Conservation (phyloP, 2,329 filamentous ascomycete species). For the Immersiporthe knoxdaviesiana region DNA sequence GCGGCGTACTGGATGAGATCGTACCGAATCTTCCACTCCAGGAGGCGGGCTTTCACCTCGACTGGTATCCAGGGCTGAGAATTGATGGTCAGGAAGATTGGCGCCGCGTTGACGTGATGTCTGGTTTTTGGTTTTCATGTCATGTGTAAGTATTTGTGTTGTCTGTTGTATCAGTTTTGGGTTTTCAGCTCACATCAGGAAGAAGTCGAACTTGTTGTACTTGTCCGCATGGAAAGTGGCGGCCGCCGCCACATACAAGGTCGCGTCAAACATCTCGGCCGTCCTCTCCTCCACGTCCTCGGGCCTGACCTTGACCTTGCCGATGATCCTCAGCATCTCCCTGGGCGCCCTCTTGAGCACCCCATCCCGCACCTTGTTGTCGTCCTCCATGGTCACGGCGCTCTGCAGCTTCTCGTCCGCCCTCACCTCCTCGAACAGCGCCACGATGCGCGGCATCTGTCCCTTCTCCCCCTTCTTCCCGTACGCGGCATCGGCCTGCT, state of each 20-base stretch:
- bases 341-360: slow-evolving; percentile 65
- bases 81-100: slow-evolving; percentile 75
- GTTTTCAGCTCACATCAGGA: slow-evolving; percentile 54
- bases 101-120: slow-evolving; percentile 72
- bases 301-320: slow-evolving; percentile 59
- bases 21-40: slow-evolving; percentile 81
- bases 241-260: slow-evolving; percentile 51
- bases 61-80: slow-evolving; percentile 62
- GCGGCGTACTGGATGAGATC: slow-evolving; percentile 77
- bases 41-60: slow-evolving; percentile 66
- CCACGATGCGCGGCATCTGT: slow-evolving; percentile 50
- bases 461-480: slow-evolving; percentile 36
- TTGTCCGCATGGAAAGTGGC: slow-evolving; percentile 68
- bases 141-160: slow-evolving; percentile 31
- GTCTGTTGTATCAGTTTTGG: neutral
- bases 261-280: slow-evolving; percentile 70
- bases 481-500: slow-evolving; percentile 41
- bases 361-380: slow-evolving; percentile 70
- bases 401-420: slow-evolving; percentile 58
- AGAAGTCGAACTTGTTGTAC: slow-evolving; percentile 79
- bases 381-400: slow-evolving; percentile 55
- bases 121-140: slow-evolving; percentile 48
- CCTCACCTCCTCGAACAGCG: slow-evolving; percentile 64
- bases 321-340: slow-evolving; percentile 65
- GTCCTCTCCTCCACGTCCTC: slow-evolving; percentile 60